phyloP scores from a whole-genome alignment of 495 filamentous ascomycete genomes.

The Podospora didyma region DNA sequence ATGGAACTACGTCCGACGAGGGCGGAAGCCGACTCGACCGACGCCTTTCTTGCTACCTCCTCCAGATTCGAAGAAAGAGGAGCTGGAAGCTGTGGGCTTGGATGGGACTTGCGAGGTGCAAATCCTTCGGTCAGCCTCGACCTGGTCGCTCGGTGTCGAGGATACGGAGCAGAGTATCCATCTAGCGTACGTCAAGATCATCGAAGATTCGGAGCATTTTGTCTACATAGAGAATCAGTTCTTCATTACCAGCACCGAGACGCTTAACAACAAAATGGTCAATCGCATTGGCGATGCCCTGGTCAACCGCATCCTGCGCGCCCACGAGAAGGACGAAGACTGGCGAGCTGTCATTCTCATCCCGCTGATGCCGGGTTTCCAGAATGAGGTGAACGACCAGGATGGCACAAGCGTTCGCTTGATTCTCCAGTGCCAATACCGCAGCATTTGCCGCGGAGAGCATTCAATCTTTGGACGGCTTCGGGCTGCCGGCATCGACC shows the following conservation, averaged over 20 bases:
- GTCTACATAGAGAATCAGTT: constrained; percentile 99
- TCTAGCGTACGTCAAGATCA: constrained; percentile 91
- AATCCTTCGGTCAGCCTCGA: constrained; percentile 81
- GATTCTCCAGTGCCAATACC: constrained; percentile 97
- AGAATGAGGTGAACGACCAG: constrained; percentile 90
- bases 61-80: constrained; percentile 80
- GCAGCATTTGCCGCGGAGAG: constrained; percentile 92
- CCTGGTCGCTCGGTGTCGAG: constrained; percentile 89
- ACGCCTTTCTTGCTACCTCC: constrained; percentile 92
- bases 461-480: constrained; percentile 88
- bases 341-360: constrained; percentile 96
- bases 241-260: constrained; percentile 91
- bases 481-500: constrained; percentile 78
- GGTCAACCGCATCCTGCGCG: constrained; percentile 84
- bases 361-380: constrained; percentile 95
- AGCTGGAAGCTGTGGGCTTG: constrained; percentile 82
- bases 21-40: constrained; percentile 87
- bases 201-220: constrained; percentile 92
- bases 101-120: constrained; percentile 95
- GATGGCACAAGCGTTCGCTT: constrained; percentile 91
- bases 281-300: constrained; percentile 94
- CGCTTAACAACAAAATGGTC: constrained; percentile 79
- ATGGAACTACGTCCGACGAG: constrained; percentile 96
- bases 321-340: constrained; percentile 76
- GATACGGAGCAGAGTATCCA: constrained; percentile 91